phyloP scores from a whole-genome alignment of 768 basidiomycete species.

The Wakefieldia striispora region DNA sequence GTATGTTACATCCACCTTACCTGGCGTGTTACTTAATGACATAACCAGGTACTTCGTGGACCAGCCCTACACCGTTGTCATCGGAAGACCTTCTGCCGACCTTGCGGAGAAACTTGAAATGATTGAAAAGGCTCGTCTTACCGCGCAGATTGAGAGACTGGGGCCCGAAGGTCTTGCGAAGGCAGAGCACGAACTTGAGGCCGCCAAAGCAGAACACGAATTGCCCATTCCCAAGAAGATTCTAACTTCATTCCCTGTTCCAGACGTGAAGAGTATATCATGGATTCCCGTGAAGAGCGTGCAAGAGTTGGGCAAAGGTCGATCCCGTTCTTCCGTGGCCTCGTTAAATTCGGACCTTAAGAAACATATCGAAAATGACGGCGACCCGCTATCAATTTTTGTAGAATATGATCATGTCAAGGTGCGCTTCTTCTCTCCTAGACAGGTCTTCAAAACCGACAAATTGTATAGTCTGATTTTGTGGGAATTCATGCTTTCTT shows the following conservation, averaged over 20 bases:
- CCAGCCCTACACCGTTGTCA: conserved; percentile 67
- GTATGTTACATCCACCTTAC: conserved; percentile 42
- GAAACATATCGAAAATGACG: conserved; percentile 66
- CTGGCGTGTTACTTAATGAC: conserved; percentile 9
- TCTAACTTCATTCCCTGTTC: conserved; percentile 84
- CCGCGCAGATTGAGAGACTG: conserved; percentile 61
- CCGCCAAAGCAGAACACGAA: conserved; percentile 86
- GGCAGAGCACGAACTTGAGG: conserved; percentile 65
- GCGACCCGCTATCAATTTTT: conserved; percentile 74
- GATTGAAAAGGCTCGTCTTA: conserved; percentile 77
- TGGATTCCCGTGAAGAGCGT: conserved; percentile 81
- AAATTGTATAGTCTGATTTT: conserved; percentile 76
- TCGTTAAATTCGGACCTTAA: conserved; percentile 46
- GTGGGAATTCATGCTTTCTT: conserved; percentile 77
- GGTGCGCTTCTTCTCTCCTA: conserved; percentile 39
- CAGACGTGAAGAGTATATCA: conserved; percentile 83
- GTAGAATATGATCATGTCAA: conserved; percentile 93
- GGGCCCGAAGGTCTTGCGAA: conserved; percentile 80
- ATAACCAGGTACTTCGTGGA: conserved; percentile 72
- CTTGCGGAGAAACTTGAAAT: conserved; percentile 79
- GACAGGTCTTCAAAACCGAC: background rate
- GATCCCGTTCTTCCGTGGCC: conserved; percentile 29
- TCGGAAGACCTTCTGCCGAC: conserved; percentile 84
- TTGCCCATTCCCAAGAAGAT: conserved; percentile 77
- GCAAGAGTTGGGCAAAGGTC: conserved; percentile 60